Conservation (phyloP, 2,329 filamentous ascomycete species). For the Ophiostoma ulmi region DNA sequence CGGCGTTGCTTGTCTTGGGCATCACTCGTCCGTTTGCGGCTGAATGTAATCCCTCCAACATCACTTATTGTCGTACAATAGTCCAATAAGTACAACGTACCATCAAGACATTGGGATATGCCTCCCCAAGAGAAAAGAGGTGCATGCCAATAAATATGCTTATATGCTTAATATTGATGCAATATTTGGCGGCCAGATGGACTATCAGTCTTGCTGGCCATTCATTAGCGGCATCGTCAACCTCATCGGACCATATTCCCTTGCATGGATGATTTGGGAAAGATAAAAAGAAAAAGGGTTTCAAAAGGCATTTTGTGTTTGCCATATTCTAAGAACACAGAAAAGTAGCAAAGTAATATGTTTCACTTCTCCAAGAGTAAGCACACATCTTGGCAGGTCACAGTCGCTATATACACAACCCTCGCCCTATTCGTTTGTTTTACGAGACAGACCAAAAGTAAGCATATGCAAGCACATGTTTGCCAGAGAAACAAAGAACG, state of each 20-base stretch:
- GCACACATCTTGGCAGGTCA: no score
- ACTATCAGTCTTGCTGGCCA: background rate
- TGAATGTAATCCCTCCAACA: slow-evolving; percentile 9
- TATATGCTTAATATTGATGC: background rate
- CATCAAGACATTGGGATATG: background rate
- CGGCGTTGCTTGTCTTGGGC: background rate
- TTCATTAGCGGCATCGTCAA: background rate
- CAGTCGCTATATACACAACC: no score
- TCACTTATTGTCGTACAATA: background rate
- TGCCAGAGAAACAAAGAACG: no score
- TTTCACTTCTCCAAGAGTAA: no score
- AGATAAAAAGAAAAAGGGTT: no score
- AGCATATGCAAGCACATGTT: no score
- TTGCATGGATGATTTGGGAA: no score
- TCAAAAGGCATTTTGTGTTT: no score
- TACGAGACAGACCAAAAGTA: no score
- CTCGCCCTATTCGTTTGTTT: no score
- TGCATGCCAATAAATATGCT: background rate
- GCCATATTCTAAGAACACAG: no score
- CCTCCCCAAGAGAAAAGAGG: background rate
- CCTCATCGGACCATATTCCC: background rate
- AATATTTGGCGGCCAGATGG: background rate
- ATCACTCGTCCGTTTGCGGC: slow-evolving; percentile 13
- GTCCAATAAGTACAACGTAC: background rate
- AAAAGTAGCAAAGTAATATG: no score